Conservation (phyloP, 768 basidiomycete genomes). For the Podaxis sp. region DNA sequence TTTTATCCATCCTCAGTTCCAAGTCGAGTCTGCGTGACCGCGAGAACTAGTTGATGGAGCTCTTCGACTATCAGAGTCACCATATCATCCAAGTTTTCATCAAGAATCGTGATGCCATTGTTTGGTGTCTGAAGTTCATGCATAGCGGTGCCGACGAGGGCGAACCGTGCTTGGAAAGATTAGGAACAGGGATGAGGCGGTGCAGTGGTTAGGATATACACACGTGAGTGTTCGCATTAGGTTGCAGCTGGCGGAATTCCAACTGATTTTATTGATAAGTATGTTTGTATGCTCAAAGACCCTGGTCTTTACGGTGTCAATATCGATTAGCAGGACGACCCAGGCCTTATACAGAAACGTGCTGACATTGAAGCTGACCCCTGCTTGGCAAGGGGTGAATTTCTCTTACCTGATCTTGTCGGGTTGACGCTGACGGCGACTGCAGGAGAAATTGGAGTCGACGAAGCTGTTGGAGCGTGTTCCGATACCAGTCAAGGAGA, state of each 20-base stretch:
- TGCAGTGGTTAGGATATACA: conserved; percentile 96
- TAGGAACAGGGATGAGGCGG: conserved; percentile 93
- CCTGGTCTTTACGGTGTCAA: conserved; percentile 88
- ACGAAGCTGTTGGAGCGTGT: conserved; percentile 90
- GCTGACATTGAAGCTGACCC: conserved; percentile 79
- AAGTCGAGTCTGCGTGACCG: no score
- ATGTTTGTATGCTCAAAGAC: conserved; percentile 91
- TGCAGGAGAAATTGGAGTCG: conserved; percentile 91
- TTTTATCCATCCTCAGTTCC: no score
- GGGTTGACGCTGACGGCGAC: conserved; percentile 24
- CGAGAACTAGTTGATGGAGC: conserved; percentile 67
- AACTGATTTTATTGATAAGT: conserved; percentile 44
- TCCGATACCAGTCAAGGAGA: conserved; percentile 96
- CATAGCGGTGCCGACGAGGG: conserved; percentile 85
- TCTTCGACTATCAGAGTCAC: conserved; percentile 93
- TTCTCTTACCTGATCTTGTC: neutral
- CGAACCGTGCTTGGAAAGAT: conserved; percentile 70
- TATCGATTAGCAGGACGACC: conserved; percentile 84
- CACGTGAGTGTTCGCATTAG: conserved; percentile 52
- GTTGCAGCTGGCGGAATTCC: neutral
- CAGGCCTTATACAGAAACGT: conserved; percentile 74
- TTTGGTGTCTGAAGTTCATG: conserved; percentile 97
- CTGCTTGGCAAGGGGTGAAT: conserved; percentile 14
- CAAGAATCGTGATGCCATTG: conserved; percentile 93
- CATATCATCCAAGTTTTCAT: conserved; percentile 86